These are phyloP conservation scores for Nemania diffusa DNA, from an alignment of 2,329 filamentous ascomycete genomes.

Conservation along the genomic window DNA sequence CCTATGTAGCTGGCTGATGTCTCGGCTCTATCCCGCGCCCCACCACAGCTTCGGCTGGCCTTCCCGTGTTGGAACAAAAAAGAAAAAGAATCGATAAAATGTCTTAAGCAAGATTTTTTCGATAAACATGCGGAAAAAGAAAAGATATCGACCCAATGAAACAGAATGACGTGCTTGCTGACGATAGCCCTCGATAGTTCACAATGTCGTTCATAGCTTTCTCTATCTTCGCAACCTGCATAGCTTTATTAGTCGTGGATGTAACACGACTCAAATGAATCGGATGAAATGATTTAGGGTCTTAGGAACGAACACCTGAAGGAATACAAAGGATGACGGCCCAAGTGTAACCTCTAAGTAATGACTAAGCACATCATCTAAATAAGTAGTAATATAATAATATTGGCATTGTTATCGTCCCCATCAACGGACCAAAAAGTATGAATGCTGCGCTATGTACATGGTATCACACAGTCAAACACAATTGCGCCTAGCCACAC, in stretches of 20 bases:
- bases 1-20: no score
- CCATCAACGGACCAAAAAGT: background rate
- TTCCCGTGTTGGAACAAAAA: no score
- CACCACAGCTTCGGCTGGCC: no score
- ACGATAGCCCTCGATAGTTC: constrained; percentile 3
- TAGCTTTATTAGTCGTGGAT: constrained; percentile 68
- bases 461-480: constrained; percentile 29
- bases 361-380: no score
- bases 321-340: no score
- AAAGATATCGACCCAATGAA: background rate
- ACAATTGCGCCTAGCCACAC: background rate
- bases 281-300: background rate
- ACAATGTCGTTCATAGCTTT: constrained; percentile 70
- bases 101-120: no score
- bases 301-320: background rate
- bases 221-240: constrained; percentile 72
- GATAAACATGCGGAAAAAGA: background rate
- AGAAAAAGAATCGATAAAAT: no score
- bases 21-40: background rate
- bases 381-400: background rate
- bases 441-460: constrained; percentile 36
- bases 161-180: background rate
- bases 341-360: no score
- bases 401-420: background rate
- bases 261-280: background rate